Evolutionary conservation across 768 basidiomycete genomes (phyloP).

Genomic region (Rhodotorula paludigena): DNA sequence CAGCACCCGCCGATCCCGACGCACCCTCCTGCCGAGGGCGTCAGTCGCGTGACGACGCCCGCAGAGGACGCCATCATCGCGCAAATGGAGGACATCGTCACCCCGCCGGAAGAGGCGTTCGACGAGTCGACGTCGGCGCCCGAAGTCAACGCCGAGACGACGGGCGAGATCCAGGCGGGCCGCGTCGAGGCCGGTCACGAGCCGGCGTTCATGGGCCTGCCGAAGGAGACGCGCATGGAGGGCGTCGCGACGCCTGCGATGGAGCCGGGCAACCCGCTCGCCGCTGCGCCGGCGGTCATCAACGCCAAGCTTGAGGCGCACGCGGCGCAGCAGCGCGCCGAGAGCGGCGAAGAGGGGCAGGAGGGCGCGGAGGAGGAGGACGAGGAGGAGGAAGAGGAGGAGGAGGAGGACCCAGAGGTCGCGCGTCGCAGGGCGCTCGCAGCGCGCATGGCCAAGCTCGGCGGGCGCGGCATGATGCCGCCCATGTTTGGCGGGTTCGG

Average conservation of each 20-base stretch:
- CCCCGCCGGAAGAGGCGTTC: slow-evolving; percentile 25
- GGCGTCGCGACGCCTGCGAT: neutral
- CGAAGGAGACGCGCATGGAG: neutral
- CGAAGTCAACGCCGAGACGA: slow-evolving; percentile 1
- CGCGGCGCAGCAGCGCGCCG: neutral
- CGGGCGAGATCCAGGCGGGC: neutral
- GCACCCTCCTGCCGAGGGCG: slow-evolving; percentile 1
- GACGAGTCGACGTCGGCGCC: slow-evolving; percentile 24
- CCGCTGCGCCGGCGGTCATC: neutral
- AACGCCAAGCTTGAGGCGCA: neutral
- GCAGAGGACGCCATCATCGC: slow-evolving; percentile 16
- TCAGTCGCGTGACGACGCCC: slow-evolving; percentile 15
- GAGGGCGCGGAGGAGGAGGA: neutral
- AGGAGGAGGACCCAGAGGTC: slow-evolving; percentile 38
- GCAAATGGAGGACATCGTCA: slow-evolving; percentile 18
- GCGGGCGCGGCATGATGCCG: slow-evolving; percentile 27
- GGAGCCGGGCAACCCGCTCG: neutral
- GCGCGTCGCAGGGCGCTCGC: slow-evolving; percentile 24
- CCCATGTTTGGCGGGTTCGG: slow-evolving; percentile 19
- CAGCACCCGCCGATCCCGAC: slow-evolving; percentile 20
- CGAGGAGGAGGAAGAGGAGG: slow-evolving; percentile 17
- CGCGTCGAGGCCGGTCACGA: neutral
- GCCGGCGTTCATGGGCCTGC: neutral
- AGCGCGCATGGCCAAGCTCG: slow-evolving; percentile 38
- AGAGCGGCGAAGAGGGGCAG: neutral